Percentiles rank a stretch among this genome's conserved stretches.
Evolutionary conservation across 164 flowering plant genomes (phyloP).

Genomic region (Piper betle): DNA sequence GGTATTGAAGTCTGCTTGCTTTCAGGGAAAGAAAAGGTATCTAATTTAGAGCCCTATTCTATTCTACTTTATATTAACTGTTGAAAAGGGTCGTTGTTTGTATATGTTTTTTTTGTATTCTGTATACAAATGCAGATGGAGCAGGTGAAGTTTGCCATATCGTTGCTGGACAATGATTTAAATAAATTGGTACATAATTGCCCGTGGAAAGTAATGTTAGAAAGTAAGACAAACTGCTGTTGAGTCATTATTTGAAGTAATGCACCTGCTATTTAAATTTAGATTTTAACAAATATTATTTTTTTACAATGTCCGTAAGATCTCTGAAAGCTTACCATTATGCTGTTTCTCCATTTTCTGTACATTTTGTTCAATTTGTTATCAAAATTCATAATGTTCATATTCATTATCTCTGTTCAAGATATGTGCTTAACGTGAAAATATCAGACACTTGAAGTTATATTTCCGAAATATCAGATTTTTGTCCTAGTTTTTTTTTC

Average conservation of each 20-base stretch:
- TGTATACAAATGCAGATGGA: slow-evolving; percentile 60
- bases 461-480: no score
- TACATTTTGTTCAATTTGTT: no score
- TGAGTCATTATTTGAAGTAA: no score
- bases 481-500: not conserved
- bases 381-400: no score
- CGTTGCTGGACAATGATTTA: slow-evolving; percentile 60
- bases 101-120: slow-evolving; percentile 3
- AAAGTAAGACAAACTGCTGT: no score
- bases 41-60: not conserved
- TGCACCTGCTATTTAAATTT: no score
- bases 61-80: not conserved
- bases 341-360: no score
- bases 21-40: slow-evolving; percentile 63
- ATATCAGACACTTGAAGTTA: not conserved
- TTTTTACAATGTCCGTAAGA: no score
- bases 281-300: no score
- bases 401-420: no score
- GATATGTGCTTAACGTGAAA: not conserved
- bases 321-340: no score
- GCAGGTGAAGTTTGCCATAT: slow-evolving; percentile 84
- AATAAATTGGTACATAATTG: slow-evolving; percentile 66
- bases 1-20: slow-evolving; percentile 68
- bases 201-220: slow-evolving; percentile 20
- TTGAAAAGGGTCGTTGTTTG: no score